Percentiles rank a stretch among this genome's conserved stretches.
Evolutionary conservation across 306 rosid species (phyloP).

Genomic region (Psophocarpus tetragonolobus): DNA sequence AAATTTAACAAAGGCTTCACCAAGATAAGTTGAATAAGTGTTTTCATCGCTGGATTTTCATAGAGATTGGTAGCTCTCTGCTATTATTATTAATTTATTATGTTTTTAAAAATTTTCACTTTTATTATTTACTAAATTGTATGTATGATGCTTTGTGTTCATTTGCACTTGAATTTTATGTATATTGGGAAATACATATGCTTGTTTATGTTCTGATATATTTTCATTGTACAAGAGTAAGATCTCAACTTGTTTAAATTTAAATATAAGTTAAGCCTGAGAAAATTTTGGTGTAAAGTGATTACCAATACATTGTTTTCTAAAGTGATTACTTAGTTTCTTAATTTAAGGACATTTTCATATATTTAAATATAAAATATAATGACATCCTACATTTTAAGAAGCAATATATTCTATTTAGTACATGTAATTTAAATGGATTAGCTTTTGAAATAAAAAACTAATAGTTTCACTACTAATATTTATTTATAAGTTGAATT

Average conservation of each 20-base stretch:
- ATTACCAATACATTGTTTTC: too few species aligned
- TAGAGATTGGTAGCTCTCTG: neutral
- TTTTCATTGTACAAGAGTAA: conserved; percentile 69
- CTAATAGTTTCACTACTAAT: neutral
- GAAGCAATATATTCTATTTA: conserved; percentile 13
- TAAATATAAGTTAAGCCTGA: conserved; percentile 97
- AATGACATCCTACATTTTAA: neutral
- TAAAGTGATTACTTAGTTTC: too few species aligned
- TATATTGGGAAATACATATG: conserved; percentile 10
- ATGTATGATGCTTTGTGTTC: conserved; percentile 23
- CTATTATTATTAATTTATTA: neutral
- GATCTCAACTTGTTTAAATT: conserved; percentile 79
- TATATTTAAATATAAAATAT: neutral
- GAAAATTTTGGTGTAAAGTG: too few species aligned
- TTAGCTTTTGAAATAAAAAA: neutral
- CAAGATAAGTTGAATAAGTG: too few species aligned
- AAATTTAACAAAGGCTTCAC: too few species aligned
- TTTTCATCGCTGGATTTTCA: conserved; percentile 10
- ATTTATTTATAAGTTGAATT: neutral
- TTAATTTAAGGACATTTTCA: neutral
- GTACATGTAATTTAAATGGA: neutral
- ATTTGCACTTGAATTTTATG: neutral
- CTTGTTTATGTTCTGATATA: conserved; percentile 24
- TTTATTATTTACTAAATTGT: conserved; percentile 3
- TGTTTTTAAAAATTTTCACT: neutral